Conservation (phyloP, 176 grass and related monocot genomes). For the Aechmea fasciata region DNA sequence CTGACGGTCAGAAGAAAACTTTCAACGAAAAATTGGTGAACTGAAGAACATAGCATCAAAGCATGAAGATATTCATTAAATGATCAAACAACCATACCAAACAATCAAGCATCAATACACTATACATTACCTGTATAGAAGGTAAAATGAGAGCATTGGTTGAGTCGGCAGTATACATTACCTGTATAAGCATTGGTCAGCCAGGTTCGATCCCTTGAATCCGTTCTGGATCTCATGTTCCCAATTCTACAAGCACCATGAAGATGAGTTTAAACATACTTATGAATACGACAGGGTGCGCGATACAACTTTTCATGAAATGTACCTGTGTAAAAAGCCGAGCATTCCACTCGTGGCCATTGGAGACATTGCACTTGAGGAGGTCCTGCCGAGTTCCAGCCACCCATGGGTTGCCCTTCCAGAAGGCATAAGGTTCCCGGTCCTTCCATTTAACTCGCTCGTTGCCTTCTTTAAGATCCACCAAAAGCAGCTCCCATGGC, state of each 20-base stretch:
- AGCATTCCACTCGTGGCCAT: slow-evolving; percentile 49
- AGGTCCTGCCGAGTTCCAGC: slow-evolving; percentile 18
- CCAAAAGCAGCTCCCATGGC: slow-evolving; percentile 26
- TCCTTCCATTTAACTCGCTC: slow-evolving; percentile 30
- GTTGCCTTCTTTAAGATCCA: slow-evolving; percentile 29
- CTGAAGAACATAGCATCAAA: too few species aligned
- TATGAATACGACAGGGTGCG: background rate
- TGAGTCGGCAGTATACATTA: slow-evolving; percentile 3
- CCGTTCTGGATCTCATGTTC: slow-evolving; percentile 5
- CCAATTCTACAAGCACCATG: slow-evolving; percentile 32
- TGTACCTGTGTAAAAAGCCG: slow-evolving; percentile 33
- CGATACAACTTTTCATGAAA: background rate
- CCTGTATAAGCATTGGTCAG: slow-evolving; percentile 54
- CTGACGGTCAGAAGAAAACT: too few species aligned
- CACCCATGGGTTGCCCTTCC: slow-evolving; percentile 32
- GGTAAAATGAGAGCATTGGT: background rate
- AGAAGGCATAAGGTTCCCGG: slow-evolving; percentile 42
- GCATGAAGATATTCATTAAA: too few species aligned
- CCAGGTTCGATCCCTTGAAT: slow-evolving; percentile 36
- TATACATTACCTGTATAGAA: background rate
- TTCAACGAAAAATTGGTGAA: too few species aligned
- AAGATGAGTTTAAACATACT: background rate
- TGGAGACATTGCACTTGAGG: slow-evolving; percentile 27
- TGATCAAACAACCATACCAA: background rate
- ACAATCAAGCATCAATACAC: background rate